Percentiles rank a stretch among this genome's conserved stretches.
These are phyloP conservation scores for Diddensiella transvaalensis DNA, from an alignment of 805 yeast genomes.

Conservation along the genomic window DNA sequence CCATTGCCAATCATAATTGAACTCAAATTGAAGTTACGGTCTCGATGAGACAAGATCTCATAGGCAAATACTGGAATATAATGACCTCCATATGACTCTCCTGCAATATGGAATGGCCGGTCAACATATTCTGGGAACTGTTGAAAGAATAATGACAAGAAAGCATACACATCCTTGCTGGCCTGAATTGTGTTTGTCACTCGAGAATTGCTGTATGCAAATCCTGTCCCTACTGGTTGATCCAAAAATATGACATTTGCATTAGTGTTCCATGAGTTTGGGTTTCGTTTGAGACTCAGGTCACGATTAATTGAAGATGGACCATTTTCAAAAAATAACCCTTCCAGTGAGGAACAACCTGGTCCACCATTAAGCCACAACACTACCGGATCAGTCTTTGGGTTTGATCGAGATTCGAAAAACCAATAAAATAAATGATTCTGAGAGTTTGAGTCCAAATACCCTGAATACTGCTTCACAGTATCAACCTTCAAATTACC, in stretches of 20 bases:
- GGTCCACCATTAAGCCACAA: constrained; percentile 97
- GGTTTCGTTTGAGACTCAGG: constrained; percentile 70
- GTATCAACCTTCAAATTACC: constrained; percentile 63
- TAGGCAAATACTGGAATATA: constrained; percentile 80
- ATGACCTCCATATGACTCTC: constrained; percentile 93
- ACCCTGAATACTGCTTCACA: constrained; percentile 71
- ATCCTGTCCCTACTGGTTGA: constrained; percentile 93
- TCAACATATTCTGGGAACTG: constrained; percentile 69
- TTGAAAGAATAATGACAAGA: constrained; percentile 77
- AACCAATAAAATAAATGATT: constrained; percentile 92
- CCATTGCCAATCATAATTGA: constrained; percentile 93
- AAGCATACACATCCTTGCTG: constrained; percentile 80
- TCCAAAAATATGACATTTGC: constrained; percentile 90
- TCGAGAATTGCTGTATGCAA: constrained; percentile 67
- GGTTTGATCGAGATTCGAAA: constrained; percentile 88
- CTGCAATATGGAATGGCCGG: constrained; percentile 75
- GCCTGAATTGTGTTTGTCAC: constrained; percentile 76
- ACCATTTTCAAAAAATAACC: constrained; percentile 87
- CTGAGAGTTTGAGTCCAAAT: constrained; percentile 60
- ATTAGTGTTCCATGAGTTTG: constrained; percentile 85
- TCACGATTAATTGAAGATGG: constrained; percentile 69
- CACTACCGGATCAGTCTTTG: constrained; percentile 77
- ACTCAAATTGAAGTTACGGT: constrained; percentile 58
- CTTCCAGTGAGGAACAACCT: constrained; percentile 90
- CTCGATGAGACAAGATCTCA: constrained; percentile 45